Base-by-base conservation (phyloP, 495 filamentous ascomycete genomes). In the Lasiosphaeria ovina region DNA sequence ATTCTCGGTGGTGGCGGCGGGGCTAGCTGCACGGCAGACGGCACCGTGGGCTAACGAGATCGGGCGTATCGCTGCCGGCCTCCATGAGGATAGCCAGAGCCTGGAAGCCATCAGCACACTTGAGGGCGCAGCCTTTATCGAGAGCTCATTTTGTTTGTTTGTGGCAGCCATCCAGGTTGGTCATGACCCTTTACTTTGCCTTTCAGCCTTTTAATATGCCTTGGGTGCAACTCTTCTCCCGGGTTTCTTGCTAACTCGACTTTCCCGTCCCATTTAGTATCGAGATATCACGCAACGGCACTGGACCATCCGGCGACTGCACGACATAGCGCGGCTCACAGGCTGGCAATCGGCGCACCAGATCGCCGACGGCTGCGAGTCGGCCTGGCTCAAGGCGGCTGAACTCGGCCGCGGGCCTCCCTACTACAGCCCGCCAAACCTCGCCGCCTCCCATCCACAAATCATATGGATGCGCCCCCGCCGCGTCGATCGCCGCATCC, bases 301-400 rank as follows among this genome's bases (percentile, higher is more conserved):
- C 44, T 96, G 91, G 90, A 80, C 85, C 0, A 81, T 96, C 61
- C 76, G 78, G 36, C 86, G 88, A 14, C 76, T 98, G 17, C 82
- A 83, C 58, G 84, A 90, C 68, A 85, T 97, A 40, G 83, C 89
- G 3, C 85, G 87, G 6, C 76, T 94, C 42, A 96, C 92, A 0
- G 94, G 94, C 0, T 98, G 90, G 89, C 88, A 91, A 65, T 88
- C 86, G 2, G 87, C 91, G 24, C 80, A 85, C 42, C 81, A 91
- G 38, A 91, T 97, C 58, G 89, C 90, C 10, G 73, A 82, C 50
- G 92, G 92, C 3, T 97, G 91, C 72, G 92, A 97, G 70, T 85
- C 81, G 11, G 82, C 86, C 4, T 98, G 94, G 94, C 78, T 83
- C 48, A 85, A 84, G 61, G 84, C 87, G 10, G 88, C 85, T 0